These are phyloP conservation scores for Nothopassalora personata DNA, from an alignment of 2,329 filamentous ascomycete genomes.

Conservation along the genomic window DNA sequence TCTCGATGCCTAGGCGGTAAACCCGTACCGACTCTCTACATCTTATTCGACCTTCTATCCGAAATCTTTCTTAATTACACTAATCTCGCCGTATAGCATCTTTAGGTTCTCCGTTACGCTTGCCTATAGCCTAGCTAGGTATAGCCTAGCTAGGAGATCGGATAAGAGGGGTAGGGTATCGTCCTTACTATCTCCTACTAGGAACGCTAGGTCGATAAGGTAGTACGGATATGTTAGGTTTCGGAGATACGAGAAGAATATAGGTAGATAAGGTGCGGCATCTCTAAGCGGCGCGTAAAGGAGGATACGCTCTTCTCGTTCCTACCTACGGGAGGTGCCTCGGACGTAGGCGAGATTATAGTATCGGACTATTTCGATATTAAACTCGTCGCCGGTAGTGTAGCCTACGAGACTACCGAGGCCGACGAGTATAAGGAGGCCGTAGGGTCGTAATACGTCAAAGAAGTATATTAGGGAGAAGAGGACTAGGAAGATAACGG, in stretches of 20 bases:
- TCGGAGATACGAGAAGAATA: conserved; percentile 97
- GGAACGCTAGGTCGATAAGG: conserved; percentile 89
- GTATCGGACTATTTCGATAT: conserved; percentile 92
- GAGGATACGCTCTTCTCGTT: conserved; percentile 89
- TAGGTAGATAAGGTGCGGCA: conserved; percentile 81
- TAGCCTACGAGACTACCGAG: conserved; percentile 65
- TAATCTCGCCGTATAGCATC: conserved; percentile 89
- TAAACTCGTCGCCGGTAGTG: conserved; percentile 59
- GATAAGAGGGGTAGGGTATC: conserved; percentile 73
- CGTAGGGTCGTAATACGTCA: conserved; percentile 62
- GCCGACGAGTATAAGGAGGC: conserved; percentile 45
- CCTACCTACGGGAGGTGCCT: conserved; percentile 89
- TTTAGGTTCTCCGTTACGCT: conserved; percentile 61
- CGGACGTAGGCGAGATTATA: conserved; percentile 91
- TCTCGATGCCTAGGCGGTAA: conserved; percentile 87
- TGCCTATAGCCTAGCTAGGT: no score
- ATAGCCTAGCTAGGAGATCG: conserved; percentile 68
- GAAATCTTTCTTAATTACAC: conserved; percentile 97
- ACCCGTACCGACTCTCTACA: conserved; percentile 94
- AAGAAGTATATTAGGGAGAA: conserved; percentile 66
- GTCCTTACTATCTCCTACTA: conserved; percentile 97
- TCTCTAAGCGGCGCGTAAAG: conserved; percentile 92
- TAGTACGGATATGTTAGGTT: conserved; percentile 98
- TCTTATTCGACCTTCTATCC: conserved; percentile 97
- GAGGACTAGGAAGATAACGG: conserved; percentile 51